Evolutionary conservation across 768 basidiomycete species (phyloP).

Genomic region (Fistulinella prunicolor): DNA sequence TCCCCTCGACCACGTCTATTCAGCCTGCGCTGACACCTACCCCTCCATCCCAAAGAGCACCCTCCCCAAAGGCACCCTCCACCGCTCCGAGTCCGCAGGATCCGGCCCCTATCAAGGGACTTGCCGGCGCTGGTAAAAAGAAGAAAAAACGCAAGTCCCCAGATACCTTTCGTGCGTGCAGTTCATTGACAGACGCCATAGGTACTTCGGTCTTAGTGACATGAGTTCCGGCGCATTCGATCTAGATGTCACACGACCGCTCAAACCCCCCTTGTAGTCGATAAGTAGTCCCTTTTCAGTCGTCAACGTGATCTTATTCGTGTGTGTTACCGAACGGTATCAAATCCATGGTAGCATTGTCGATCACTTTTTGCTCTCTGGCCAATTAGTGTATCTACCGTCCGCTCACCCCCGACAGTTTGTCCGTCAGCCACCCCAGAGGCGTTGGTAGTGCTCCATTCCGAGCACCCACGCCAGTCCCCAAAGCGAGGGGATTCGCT

Average conservation of each 20-base stretch:
- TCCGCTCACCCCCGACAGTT: conserved; percentile 63
- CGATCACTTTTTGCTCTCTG: neutral
- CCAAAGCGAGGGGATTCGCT: conserved; percentile 80
- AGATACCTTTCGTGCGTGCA: neutral
- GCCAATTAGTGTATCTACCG: conserved; percentile 25
- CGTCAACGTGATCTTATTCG: neutral
- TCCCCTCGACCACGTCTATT: conserved; percentile 21
- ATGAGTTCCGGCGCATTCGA: conserved; percentile 8
- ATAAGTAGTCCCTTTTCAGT: too few relatives aligned
- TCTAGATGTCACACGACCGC: too few relatives aligned
- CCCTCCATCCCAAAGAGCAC: conserved; percentile 27
- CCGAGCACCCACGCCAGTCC: conserved; percentile 54
- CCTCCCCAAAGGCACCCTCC: conserved; percentile 33
- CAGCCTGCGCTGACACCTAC: conserved; percentile 35
- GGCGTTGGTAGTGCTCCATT: conserved; percentile 66
- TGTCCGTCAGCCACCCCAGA: conserved; percentile 76
- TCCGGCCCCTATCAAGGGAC: conserved; percentile 39
- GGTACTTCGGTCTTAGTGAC: conserved; percentile 25
- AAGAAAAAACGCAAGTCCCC: conserved; percentile 66
- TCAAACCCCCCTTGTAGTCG: too few relatives aligned
- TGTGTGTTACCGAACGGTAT: conserved; percentile 1
- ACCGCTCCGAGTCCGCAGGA: conserved; percentile 46
- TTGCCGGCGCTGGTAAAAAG: conserved; percentile 58
- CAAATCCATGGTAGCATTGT: neutral
- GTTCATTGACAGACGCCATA: conserved; percentile 8